Percentiles rank a stretch among this genome's conserved stretches.
These are phyloP conservation scores for Amphichorda felina DNA, from an alignment of 2,329 filamentous ascomycete species.

Conservation along the genomic window DNA sequence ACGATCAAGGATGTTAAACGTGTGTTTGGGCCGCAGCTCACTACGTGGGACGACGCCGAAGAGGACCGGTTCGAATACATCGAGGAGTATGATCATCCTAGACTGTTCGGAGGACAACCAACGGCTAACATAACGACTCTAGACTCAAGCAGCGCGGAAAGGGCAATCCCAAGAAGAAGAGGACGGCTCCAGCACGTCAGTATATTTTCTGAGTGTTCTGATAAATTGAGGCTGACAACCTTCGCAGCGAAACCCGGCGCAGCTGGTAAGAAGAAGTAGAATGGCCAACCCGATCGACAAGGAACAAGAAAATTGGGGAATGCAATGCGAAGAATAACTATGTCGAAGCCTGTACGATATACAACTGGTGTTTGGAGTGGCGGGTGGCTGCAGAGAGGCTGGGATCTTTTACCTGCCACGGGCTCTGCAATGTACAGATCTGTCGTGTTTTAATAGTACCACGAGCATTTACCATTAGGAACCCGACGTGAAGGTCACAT, in stretches of 20 bases:
- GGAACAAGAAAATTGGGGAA: no score
- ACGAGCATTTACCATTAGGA: not conserved
- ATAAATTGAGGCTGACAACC: constrained; percentile 1
- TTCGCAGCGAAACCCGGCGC: constrained; percentile 10
- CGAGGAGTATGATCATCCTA: constrained; percentile 37
- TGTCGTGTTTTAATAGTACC: not conserved
- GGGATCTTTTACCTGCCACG: not conserved
- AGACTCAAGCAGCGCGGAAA: constrained; percentile 75
- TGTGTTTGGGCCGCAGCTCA: constrained; percentile 52
- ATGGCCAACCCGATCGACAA: not conserved
- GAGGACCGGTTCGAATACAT: constrained; percentile 70
- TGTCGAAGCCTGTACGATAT: no score
- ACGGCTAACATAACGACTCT: constrained; percentile 15
- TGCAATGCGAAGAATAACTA: no score
- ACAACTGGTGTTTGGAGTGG: no score
- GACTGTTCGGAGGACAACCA: not conserved
- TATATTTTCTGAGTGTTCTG: not conserved
- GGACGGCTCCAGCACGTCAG: constrained; percentile 32
- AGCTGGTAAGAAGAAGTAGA: constrained; percentile 11
- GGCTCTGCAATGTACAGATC: not conserved
- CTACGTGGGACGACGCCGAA: constrained; percentile 64
- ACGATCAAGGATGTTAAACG: constrained; percentile 64
- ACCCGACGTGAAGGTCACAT: not conserved
- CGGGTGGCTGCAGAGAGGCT: no score
- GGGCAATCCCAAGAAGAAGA: constrained; percentile 79